A percentile compares a stretch with the other conserved stretches of the same genome.
phyloP scores from a whole-genome alignment of 2,329 filamentous ascomycete species.

The Escovopsis weberi region DNA sequence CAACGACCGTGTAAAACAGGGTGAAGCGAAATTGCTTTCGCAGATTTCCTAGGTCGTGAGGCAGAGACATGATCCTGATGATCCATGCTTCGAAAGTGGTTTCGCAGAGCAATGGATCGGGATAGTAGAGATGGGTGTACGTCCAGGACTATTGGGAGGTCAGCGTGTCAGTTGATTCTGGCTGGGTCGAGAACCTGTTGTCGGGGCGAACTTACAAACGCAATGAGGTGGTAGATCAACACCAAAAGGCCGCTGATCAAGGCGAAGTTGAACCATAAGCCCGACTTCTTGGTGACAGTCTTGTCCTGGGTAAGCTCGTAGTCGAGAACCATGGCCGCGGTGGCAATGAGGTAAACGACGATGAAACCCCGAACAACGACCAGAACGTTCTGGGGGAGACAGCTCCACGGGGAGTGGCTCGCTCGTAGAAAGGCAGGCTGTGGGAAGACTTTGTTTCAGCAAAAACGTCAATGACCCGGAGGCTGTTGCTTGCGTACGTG shows the following conservation, averaged over 20 bases:
- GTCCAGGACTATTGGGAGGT: constrained; percentile 29
- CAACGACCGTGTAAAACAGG: constrained; percentile 32
- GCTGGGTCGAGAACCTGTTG: background rate
- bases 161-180: background rate
- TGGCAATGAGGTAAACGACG: constrained; percentile 27
- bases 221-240: constrained; percentile 30
- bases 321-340: constrained; percentile 26
- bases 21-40: constrained; percentile 33
- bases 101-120: constrained; percentile 23
- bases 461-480: background rate
- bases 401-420: constrained; percentile 36
- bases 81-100: constrained; percentile 22
- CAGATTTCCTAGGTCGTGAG: constrained; percentile 25
- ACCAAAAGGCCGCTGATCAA: constrained; percentile 27
- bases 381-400: constrained; percentile 30
- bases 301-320: constrained; percentile 28
- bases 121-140: constrained; percentile 35
- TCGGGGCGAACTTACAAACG: constrained; percentile 27
- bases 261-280: constrained; percentile 35
- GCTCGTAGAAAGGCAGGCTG: constrained; percentile 37
- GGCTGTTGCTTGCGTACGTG: constrained; percentile 12
- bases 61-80: constrained; percentile 29
- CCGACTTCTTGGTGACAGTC: constrained; percentile 24
- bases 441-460: constrained; percentile 5
- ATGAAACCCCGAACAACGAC: constrained; percentile 28